Base-by-base conservation (phyloP, 768 basidiomycete species). In the Russula vinacea region DNA sequence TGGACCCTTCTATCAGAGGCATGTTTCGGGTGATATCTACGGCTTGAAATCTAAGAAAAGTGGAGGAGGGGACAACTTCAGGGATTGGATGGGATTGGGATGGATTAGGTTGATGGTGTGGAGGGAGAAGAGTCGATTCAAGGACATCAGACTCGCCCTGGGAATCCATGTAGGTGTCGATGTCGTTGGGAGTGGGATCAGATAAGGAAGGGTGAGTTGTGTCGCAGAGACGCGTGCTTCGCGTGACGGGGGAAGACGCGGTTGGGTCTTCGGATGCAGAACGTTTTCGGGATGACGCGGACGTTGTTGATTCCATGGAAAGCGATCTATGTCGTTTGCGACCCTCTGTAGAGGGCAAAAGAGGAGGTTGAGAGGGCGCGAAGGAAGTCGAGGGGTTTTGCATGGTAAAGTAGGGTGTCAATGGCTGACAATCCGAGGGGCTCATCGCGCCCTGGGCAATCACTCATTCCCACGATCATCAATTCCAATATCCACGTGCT, bases 221-320 rank as follows among this genome's bases (percentile, higher is more conserved):
- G 47, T 71, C 67, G 22, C 63, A 53, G 40, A 66, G 49, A 54
- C 68, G 67, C 52, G 71, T 67, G 76, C 76, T 61, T 76, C 77
- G 64, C 78, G 73, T 74, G 76, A 76, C 66, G 68, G 73, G 71
- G 53, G 62, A 58, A 65, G 83, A 79, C 62, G 77, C 74, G 64
- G 79, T 71, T 65, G 81, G 80, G 56, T 81, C 84, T 72, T 90
- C 88, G 26, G 91, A 89, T 60, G 83, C 84, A 22, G 89, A 82
- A 67, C 92, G 87, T 78, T 94, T 95, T 65, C 85, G 78, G 33
- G 90, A 92, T 29, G 88, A 85, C 32, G 82, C 83, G 63, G 86
- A 85, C 60, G 81, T 78, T 70, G 85, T 83, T 52, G 89, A 90
- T 72, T 88, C 80, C 85, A 87, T 88, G 42, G 89, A 90, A 69